Evolutionary conservation across 2,329 filamentous ascomycete genomes (phyloP).

Genomic region (Aspergillus intermedius): DNA sequence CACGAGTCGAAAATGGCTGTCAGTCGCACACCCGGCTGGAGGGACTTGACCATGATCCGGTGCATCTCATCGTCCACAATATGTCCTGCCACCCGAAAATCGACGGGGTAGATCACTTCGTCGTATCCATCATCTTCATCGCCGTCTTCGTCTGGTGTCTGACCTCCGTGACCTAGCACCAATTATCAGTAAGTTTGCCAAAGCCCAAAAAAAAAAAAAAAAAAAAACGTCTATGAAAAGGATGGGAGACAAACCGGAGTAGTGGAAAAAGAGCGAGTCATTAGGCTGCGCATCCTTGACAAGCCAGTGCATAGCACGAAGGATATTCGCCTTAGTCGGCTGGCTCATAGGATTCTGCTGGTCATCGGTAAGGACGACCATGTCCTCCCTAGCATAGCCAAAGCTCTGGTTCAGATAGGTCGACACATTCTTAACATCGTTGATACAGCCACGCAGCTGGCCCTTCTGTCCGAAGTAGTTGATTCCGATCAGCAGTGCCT

Average conservation of each 20-base stretch:
- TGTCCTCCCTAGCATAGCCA: conserved; percentile 89
- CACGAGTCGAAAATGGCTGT: conserved; percentile 65
- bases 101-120: conserved; percentile 72
- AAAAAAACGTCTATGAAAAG: neutral
- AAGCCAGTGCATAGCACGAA: conserved; percentile 95
- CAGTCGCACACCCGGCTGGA: conserved; percentile 73
- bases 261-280: conserved; percentile 96
- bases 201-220: neutral
- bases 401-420: conserved; percentile 82
- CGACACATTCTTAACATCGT: conserved; percentile 97
- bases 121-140: conserved; percentile 74
- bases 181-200: neutral
- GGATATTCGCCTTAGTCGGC: conserved; percentile 89
- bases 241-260: conserved; percentile 60
- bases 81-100: conserved; percentile 62
- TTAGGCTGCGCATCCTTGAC: conserved; percentile 89
- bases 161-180: conserved; percentile 63
- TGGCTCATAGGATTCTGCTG: conserved; percentile 97
- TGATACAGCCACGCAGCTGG: conserved; percentile 88
- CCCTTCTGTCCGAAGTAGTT: conserved; percentile 94
- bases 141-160: conserved; percentile 65
- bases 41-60: conserved; percentile 65
- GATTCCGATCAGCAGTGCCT: conserved; percentile 87
- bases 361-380: conserved; percentile 94
- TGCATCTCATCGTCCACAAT: conserved; percentile 78